Conservation (phyloP, 2,329 filamentous ascomycete species). For the Chalara sp. region DNA sequence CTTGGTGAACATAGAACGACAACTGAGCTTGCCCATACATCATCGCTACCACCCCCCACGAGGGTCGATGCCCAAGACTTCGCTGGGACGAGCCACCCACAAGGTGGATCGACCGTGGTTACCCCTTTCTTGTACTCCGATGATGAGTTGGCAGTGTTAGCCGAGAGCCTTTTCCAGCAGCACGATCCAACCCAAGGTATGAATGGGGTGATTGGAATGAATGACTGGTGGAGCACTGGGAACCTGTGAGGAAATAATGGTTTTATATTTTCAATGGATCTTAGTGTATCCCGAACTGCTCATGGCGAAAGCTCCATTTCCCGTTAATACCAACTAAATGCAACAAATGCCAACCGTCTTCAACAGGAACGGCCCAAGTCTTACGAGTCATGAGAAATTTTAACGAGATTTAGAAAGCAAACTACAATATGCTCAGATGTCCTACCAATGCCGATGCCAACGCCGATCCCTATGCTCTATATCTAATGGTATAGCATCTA, state of each 20-base stretch:
- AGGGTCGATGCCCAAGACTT: constrained; percentile 28
- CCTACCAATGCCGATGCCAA: too few relatives aligned
- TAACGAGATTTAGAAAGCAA: too few relatives aligned
- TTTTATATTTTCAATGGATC: too few relatives aligned
- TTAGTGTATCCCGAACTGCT: too few relatives aligned
- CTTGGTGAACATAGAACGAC: constrained; percentile 19
- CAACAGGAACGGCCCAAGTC: too few relatives aligned
- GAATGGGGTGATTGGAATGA: constrained; percentile 4
- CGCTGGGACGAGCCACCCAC: constrained; percentile 12
- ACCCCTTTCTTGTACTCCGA: constrained; percentile 24
- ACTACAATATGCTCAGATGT: too few relatives aligned
- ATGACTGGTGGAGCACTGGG: constrained; percentile 23
- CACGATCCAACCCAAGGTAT: constrained; percentile 20
- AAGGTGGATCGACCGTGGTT: background rate
- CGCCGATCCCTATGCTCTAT: too few relatives aligned
- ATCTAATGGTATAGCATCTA: too few relatives aligned
- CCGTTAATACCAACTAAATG: too few relatives aligned
- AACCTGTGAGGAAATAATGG: constrained; percentile 6
- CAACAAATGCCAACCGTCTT: too few relatives aligned
- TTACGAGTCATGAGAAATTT: too few relatives aligned
- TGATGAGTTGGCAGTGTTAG: constrained; percentile 38
- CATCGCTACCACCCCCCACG: constrained; percentile 35
- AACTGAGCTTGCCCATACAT: constrained; percentile 35
- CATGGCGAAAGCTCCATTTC: too few relatives aligned
- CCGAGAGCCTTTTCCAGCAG: constrained; percentile 40